phyloP scores from a whole-genome alignment of 2,329 filamentous ascomycete genomes.

The Paradendryphiella salina region DNA sequence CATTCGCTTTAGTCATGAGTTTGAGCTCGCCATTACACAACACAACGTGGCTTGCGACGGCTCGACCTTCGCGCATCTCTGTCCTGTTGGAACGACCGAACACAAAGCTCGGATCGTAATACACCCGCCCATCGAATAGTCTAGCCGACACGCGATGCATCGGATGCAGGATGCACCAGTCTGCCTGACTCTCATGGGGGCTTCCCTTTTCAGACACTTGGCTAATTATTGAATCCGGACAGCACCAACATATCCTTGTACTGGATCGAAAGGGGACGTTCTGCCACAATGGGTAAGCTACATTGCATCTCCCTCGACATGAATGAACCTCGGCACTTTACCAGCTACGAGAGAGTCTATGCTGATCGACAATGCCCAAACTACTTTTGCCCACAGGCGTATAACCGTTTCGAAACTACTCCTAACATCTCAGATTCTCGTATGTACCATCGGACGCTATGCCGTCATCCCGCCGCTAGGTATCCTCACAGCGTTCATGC shows the following conservation, averaged over 20 bases:
- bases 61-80: no score
- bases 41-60: no score
- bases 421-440: slow-evolving; percentile 1
- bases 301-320: background rate
- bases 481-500: slow-evolving; percentile 7
- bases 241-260: background rate
- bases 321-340: background rate
- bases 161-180: background rate
- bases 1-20: no score
- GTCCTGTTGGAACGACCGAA: background rate
- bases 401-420: slow-evolving; percentile 16
- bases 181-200: background rate
- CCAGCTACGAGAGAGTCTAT: background rate
- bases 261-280: background rate
- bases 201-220: background rate
- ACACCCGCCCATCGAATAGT: background rate
- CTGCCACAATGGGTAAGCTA: background rate
- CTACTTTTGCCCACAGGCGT: background rate
- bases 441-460: background rate
- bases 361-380: background rate
- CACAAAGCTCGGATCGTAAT: background rate
- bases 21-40: no score
- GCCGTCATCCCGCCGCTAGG: background rate
- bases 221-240: background rate
- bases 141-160: background rate